phyloP scores from a whole-genome alignment of 1,284 basidiomycete species.

The Prillingera fragicola region DNA sequence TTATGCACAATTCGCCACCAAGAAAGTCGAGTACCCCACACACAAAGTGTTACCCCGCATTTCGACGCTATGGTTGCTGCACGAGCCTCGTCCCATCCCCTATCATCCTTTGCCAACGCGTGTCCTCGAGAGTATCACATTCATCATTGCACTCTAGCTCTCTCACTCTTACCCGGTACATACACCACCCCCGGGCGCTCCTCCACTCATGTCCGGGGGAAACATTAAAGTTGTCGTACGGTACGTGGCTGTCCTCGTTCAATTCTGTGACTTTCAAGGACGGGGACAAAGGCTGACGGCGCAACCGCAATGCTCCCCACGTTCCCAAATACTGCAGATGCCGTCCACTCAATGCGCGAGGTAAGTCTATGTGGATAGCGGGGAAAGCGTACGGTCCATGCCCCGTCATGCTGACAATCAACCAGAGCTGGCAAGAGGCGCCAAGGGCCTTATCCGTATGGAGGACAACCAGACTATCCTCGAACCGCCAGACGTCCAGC shows the following conservation, averaged over 20 bases:
- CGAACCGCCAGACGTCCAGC: constrained; percentile 60
- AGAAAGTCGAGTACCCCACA: too few species aligned
- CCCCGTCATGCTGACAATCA: constrained; percentile 13
- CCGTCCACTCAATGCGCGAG: constrained; percentile 85
- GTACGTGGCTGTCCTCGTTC: constrained; percentile 21
- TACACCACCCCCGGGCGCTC: constrained; percentile 7
- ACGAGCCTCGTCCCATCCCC: too few species aligned
- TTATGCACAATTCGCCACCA: too few species aligned
- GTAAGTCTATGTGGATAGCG: constrained; percentile 52
- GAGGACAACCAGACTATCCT: constrained; percentile 82
- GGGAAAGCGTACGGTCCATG: too few species aligned
- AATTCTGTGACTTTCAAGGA: too few species aligned
- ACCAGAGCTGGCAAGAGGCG: constrained; percentile 82
- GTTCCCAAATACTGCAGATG: constrained; percentile 54
- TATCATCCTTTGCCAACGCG: too few species aligned
- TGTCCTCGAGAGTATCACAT: too few species aligned
- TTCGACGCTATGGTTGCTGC: too few species aligned
- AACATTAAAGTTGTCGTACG: constrained; percentile 91
- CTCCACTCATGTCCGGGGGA: constrained; percentile 47
- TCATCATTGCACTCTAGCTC: too few species aligned
- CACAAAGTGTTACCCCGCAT: too few species aligned
- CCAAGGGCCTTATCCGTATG: constrained; percentile 88
- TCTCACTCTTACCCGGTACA: too few species aligned
- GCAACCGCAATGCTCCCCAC: neutral
- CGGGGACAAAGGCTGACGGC: too few species aligned